Base-by-base conservation (phyloP, 495 filamentous ascomycete genomes). In the Xylaria palmicola region DNA sequence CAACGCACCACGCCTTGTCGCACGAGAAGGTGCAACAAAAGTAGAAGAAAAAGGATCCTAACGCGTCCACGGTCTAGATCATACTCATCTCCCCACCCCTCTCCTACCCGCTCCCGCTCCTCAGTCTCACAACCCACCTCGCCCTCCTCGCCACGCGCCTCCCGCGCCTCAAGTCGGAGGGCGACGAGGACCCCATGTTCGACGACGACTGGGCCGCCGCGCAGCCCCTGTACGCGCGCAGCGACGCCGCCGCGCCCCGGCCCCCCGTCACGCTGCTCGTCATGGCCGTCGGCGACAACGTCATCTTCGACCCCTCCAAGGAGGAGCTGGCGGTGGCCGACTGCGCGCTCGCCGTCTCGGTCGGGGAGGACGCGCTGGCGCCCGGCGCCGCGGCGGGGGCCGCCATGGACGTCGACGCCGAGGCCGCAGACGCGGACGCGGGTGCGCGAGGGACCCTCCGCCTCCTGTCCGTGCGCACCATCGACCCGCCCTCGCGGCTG, bases 191-290 rank as follows among this genome's bases (percentile, higher is more conserved):
- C 68, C 95, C 95, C 1, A 86, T 96, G 67, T 98, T 99, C 79
- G 88, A 97, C 79, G 95, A 99, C 77, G 94, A 99, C 75, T 99
- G 95, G 95, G 89, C 86, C 36, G 89, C 86, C 34, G 84, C 92
- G 2, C 73, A 85, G 39, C 85, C 86, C 51, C 79, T 99, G 20
- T 99, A 93, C 89, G 1, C 78, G 82, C 37, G 56, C 71, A 43
- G 62, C 30, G 49, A 57, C 37, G 58, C 62, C 19, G 10, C 51
- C 8, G 10, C 12, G 4, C 69, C 68, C 43, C 72, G 85, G 20
- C 92, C 95, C 19, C 93, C 94, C 1, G 81, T 98, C 57, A 97
- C 92, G 3, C 79, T 98, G 6, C 86, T 98, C 7, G 91, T 97
- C 15, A 88, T 96, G 72, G 84, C 86, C 13, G 90, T 96, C 0